These are phyloP conservation scores for Euclidium syriacum DNA, from an alignment of 345 rosid genomes.

Conservation along the genomic window DNA sequence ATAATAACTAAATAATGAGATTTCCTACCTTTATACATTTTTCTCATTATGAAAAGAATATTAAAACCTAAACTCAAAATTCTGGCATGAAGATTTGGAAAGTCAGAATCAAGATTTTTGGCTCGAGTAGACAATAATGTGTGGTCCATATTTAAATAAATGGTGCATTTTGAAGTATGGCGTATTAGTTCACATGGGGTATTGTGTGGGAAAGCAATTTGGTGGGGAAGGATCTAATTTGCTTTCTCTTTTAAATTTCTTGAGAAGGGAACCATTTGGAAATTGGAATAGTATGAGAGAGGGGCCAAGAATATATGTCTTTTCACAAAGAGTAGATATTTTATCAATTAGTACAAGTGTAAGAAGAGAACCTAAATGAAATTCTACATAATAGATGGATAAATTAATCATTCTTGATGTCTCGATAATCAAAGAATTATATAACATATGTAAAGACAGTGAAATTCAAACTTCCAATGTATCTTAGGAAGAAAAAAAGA, in stretches of 20 bases:
- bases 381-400: neutral
- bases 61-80: no score
- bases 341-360: neutral
- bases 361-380: neutral
- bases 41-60: neutral
- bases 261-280: conserved; percentile 19
- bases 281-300: conserved; percentile 7
- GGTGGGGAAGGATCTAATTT: conserved; percentile 25
- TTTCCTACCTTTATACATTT: neutral
- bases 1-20: conserved; percentile 10
- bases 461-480: neutral
- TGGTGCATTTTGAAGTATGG: no score
- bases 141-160: neutral
- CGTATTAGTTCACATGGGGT: conserved; percentile 3
- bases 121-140: neutral
- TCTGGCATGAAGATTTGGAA: neutral
- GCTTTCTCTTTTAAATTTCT: conserved; percentile 21
- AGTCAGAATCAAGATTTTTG: neutral
- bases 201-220: conserved; percentile 24
- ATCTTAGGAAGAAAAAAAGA: neutral
- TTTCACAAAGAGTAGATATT: neutral
- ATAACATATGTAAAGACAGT: neutral
- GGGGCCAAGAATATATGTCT: neutral
- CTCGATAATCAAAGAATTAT: neutral
- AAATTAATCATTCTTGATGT: neutral